Evolutionary conservation across 1,284 basidiomycete genomes (phyloP), one percentile per base, ranked within the genome.

Genomic region (Exsudoporus floridanus): DNA sequence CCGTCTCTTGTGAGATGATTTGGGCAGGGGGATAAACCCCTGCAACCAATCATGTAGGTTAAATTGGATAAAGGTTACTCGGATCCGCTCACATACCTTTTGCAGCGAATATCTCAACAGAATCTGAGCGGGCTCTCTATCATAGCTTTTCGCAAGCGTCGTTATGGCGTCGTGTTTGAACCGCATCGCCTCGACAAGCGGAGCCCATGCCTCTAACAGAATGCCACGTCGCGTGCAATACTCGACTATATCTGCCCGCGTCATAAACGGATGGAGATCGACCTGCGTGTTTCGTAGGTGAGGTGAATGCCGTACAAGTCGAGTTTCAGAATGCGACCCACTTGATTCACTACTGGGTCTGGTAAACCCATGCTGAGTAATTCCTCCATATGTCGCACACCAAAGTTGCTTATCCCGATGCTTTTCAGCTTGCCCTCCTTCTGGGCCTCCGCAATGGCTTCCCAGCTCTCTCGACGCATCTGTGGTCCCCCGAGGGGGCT

Each of bases 231-330:
- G 61, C 43, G 73, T 70, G 67, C 84, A 88, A 64, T 81, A 84
- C 2, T 70, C 67, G 21, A 88, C 86, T 48, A 90, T 82, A 28
- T 84, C 81, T 31, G 70, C 71, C 39, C 84, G 79, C 50, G 83
- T 83, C 78, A 84, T 86, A 69, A 86, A 92, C 2, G 87, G 88
- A 66, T 90, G 87, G 14, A 89, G 70, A 66, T 87, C 79, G 53
- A 82, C 79, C 78, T 81, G 27, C 46, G 39, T 46, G 47, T 49
- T 50, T 58, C 33, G 31, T 5, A 41, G 36, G 45, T 35, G 51
- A 44, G 53, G 52, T 42, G 38, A 38, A 53, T 36, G 50, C 28
- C 33, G 36, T 38, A 46, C 41, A 23, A 14, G 34, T 10, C 33
- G 46, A 14, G 36, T 31, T 43, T 33, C 40, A 38, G n/a, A 43